Evolutionary conservation across 257 asterid species (phyloP), one percentile per base, ranked within the genome.

Genomic region (Gynochthodes officinalis): DNA sequence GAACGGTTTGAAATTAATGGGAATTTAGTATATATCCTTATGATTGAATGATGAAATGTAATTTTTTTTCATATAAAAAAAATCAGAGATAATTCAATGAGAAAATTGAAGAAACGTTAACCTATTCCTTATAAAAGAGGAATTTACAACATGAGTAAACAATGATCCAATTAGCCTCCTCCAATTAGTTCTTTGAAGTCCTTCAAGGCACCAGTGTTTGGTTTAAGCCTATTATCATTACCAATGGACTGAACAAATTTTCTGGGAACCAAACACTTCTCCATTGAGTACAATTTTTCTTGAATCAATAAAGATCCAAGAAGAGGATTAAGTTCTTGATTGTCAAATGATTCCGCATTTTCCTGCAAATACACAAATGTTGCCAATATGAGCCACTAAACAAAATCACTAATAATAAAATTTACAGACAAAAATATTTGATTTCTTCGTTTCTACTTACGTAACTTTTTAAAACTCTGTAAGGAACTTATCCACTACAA

Each of bases 281-380:
- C 96, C 4, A 62, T 80, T 4, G 96, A 83, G 63, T 83, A 93
- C 0, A 93, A 64, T 82, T 85, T 91, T 67, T 91, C 97, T 76
- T 88, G 96, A 74, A 93, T 73, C 83, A 86, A 27, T 5, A 85
- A 70, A 32, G 96, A 93, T 27, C 78, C 85, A 0, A 91, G 82
- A 76, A 91, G 96, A 48, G 59, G 75, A 46, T 82, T 81, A 19
- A 90, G 54, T 55, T 85, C 89, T 78, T 61, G 67, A 61, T 50
- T 74, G 27, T 73, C 69, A 70, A 73, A 62, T 46, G 73, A 53
- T 10, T 78, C 83, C 13, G 40, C 77, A 30, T 71, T 76, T 48
- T 71, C 89, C 95, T 91, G 81, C 78, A 75, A 72, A 4, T 52
- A 62, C 15, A 23, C 37, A 57, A 39, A 8, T 18, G 27, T 30